Conservation (phyloP, 2,329 filamentous ascomycete species). For the Aspergillus fischeri region DNA sequence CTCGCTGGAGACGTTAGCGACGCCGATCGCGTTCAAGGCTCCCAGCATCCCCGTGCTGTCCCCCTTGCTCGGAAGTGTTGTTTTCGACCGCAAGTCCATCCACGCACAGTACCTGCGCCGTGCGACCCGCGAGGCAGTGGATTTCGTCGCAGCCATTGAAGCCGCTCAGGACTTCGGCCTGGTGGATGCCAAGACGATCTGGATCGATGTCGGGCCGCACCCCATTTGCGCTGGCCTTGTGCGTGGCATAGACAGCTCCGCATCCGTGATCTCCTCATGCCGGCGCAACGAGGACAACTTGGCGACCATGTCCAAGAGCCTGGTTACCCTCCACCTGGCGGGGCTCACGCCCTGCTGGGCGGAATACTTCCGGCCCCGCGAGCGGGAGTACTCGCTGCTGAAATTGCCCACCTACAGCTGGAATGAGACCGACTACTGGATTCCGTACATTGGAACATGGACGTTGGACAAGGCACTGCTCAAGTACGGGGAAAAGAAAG, state of each 20-base stretch:
- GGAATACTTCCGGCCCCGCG: slow-evolving; percentile 63
- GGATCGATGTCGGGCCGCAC: slow-evolving; percentile 71
- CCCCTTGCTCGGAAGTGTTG: slow-evolving; percentile 56
- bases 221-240: slow-evolving; percentile 66
- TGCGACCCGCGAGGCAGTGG: slow-evolving; percentile 64
- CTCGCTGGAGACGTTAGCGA: slow-evolving; percentile 9
- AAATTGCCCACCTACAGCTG: slow-evolving; percentile 64
- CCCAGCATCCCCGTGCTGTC: slow-evolving; percentile 64
- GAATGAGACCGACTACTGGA: slow-evolving; percentile 69
- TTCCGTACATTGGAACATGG: slow-evolving; percentile 70
- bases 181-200: slow-evolving; percentile 62
- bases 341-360: slow-evolving; percentile 66
- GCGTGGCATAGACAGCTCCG: slow-evolving; percentile 57
- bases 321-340: slow-evolving; percentile 54
- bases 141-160: slow-evolving; percentile 62
- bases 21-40: slow-evolving; percentile 51
- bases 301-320: slow-evolving; percentile 59
- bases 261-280: slow-evolving; percentile 55
- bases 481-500: background rate
- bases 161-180: slow-evolving; percentile 48
- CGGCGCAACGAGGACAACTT: slow-evolving; percentile 61
- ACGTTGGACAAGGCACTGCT: slow-evolving; percentile 57
- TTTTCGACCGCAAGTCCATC: slow-evolving; percentile 55
- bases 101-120: slow-evolving; percentile 60
- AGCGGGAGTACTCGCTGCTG: slow-evolving; percentile 54